Conservation (phyloP, 495 filamentous ascomycete genomes). For the Gamarada debralockiae region DNA sequence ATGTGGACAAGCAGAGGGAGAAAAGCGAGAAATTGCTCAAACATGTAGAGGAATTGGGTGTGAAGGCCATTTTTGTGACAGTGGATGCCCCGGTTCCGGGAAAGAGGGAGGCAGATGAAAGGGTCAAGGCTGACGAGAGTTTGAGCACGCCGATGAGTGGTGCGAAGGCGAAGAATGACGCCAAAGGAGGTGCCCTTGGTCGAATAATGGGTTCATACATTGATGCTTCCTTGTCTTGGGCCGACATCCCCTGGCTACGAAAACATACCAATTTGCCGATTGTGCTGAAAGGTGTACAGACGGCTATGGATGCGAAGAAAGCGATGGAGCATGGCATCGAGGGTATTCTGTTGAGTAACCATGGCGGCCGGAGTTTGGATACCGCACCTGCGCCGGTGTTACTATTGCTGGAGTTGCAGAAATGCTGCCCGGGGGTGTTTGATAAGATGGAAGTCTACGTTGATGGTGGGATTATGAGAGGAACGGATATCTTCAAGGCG, state of each 20-base stretch:
- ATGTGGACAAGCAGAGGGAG: slow-evolving; percentile 68
- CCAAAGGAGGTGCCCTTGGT: slow-evolving; percentile 65
- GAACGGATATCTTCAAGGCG: slow-evolving; percentile 67
- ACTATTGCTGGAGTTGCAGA: slow-evolving; percentile 60
- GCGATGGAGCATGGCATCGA: slow-evolving; percentile 53
- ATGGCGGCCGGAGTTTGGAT: slow-evolving; percentile 67
- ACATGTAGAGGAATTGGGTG: slow-evolving; percentile 50
- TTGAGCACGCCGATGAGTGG: slow-evolving; percentile 56
- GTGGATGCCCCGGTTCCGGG: slow-evolving; percentile 63
- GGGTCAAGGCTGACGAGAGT: slow-evolving; percentile 49
- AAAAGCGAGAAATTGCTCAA: slow-evolving; percentile 64
- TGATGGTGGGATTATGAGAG: slow-evolving; percentile 62
- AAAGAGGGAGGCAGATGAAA: slow-evolving; percentile 60
- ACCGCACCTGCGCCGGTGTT: slow-evolving; percentile 58
- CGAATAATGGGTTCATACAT: slow-evolving; percentile 70
- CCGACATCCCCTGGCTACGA: slow-evolving; percentile 56
- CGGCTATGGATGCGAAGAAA: slow-evolving; percentile 52
- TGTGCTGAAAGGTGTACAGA: slow-evolving; percentile 64
- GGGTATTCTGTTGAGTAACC: slow-evolving; percentile 62
- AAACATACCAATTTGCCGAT: slow-evolving; percentile 42
- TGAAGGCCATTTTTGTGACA: slow-evolving; percentile 65
- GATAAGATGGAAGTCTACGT: slow-evolving; percentile 59
- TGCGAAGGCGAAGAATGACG: slow-evolving; percentile 56
- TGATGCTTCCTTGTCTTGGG: slow-evolving; percentile 73
- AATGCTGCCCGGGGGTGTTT: slow-evolving; percentile 56